Evolutionary conservation across 2,329 filamentous ascomycete species (phyloP).

Genomic region (Rutstroemia sp.): DNA sequence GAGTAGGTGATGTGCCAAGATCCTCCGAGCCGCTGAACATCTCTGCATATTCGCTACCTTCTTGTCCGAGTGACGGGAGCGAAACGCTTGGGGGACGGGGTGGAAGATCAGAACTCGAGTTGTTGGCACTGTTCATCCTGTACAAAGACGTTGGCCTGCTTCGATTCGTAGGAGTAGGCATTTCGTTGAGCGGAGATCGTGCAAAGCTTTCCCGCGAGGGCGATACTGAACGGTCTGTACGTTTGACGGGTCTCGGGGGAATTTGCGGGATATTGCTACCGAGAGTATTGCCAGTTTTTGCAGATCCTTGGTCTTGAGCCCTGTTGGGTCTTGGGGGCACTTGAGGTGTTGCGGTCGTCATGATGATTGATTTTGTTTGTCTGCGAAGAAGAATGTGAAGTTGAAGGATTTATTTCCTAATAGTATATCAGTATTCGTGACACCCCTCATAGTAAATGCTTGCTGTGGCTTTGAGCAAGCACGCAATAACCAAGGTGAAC

Average conservation of each 20-base stretch:
- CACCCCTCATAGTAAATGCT: neutral
- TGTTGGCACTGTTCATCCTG: constrained; percentile 31
- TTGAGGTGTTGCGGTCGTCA: constrained; percentile 31
- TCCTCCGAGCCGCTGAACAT: constrained; percentile 42
- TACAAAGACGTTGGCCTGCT: constrained; percentile 25
- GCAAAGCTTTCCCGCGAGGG: constrained; percentile 73
- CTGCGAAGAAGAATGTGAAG: constrained; percentile 5
- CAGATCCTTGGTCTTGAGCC: constrained; percentile 35
- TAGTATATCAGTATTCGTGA: constrained; percentile 1
- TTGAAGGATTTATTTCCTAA: constrained; percentile 5
- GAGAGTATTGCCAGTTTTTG: constrained; percentile 30
- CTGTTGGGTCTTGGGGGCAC: constrained; percentile 58
- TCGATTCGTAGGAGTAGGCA: constrained; percentile 39
- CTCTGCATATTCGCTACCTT: constrained; percentile 81
- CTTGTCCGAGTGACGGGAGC: constrained; percentile 80
- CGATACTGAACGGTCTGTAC: constrained; percentile 66
- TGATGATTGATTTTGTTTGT: neutral
- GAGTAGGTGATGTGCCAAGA: constrained; percentile 48
- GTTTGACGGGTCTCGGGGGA: constrained; percentile 66
- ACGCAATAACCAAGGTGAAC: neutral
- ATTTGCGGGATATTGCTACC: constrained; percentile 55
- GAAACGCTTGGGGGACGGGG: constrained; percentile 66
- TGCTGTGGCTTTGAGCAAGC: neutral
- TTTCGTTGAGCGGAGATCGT: constrained; percentile 78
- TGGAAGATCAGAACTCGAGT: constrained; percentile 36